Base-by-base conservation (phyloP, 2,329 filamentous ascomycete genomes). In the Claviceps spartinae region DNA sequence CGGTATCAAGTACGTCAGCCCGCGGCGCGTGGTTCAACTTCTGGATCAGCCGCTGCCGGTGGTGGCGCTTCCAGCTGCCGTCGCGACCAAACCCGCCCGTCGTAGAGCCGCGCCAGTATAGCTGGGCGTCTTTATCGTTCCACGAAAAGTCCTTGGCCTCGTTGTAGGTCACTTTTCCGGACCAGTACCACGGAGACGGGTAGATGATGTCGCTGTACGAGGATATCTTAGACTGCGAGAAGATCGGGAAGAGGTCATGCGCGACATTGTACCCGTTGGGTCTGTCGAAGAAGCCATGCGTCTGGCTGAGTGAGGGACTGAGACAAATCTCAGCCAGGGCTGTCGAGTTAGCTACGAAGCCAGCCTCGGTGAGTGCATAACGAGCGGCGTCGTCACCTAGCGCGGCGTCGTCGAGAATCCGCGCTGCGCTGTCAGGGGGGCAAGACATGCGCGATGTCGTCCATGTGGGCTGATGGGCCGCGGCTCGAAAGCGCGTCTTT, bases 131-230 rank as follows among this genome's bases (percentile, higher is more conserved):
- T 66, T 98, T 98, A 49, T 80, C 69, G 1, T 75, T 71, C 93
- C 93, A 98, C 0, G 71, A 63, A 52, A 77, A 16, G 16, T 83
- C 74, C 65, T 97, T 93, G 56, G 77, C 76, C 2, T 68, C 64
- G 48, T 91, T 76, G 66, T 97, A 97, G 14, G 78, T 71, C 5
- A 96, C 91, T 67, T 88, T 94, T 48, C 83, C 83, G 59, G 81
- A 82, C 88, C 89, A 97, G 69, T 98, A 97, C 93, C 93, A 98
- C 0, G 91, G 93, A 22, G 88, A 93, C 0, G 93, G 93, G 63
- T 95, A 97, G 18, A 96, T 67, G 36, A 98, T 91, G 65, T 98
- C 91, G 55, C 86, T 82, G 67, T 89, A 97, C 16, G 84, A 88
- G 3, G 87, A 94, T 56, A 96, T 84, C 65, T 97, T 97, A 63